Evolutionary conservation across 2,329 filamentous ascomycete genomes (phyloP).

Genomic region (Stagonosporopsis tanaceti): DNA sequence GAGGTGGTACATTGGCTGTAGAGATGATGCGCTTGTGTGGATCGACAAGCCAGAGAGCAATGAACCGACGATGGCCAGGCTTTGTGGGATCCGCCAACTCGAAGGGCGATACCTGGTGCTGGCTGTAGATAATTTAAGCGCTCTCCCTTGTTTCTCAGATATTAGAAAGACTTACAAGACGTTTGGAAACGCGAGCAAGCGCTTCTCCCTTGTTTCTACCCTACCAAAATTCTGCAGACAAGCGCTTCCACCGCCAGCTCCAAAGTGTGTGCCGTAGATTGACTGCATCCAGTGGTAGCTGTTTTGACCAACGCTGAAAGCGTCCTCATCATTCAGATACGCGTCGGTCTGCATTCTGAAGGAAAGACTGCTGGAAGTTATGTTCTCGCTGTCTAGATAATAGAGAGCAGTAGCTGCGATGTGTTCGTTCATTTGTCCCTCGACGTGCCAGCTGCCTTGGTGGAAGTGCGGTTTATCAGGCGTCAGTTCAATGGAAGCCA

Average conservation of each 20-base stretch:
- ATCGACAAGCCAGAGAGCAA: conserved; percentile 67
- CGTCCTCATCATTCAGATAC: not conserved
- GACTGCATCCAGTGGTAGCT: conserved; percentile 11
- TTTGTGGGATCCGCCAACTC: conserved; percentile 57
- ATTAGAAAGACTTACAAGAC: conserved; percentile 22
- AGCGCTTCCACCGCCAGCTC: not conserved
- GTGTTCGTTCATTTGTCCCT: conserved; percentile 64
- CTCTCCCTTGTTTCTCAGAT: not conserved
- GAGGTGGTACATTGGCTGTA: conserved; percentile 57
- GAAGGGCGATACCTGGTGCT: conserved; percentile 50
- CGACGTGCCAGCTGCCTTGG: conserved; percentile 63
- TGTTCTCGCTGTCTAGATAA: conserved; percentile 68
- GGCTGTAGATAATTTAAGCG: not conserved
- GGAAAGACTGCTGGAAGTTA: conserved; percentile 51
- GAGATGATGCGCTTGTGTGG: conserved; percentile 60
- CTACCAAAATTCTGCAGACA: conserved; percentile 55
- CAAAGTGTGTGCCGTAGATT: conserved; percentile 4
- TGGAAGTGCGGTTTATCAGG: conserved; percentile 64
- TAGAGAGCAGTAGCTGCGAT: conserved; percentile 69
- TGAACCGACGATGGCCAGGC: conserved; percentile 63
- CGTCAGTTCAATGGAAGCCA: conserved; percentile 65
- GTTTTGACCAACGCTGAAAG: conserved; percentile 7
- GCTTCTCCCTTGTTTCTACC: conserved; percentile 56
- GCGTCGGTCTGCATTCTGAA: conserved; percentile 26
- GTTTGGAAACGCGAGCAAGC: conserved; percentile 65